Evolutionary conservation across 139 green algal species (phyloP).

Genomic region (Raphidocelis subcapitata): DNA sequence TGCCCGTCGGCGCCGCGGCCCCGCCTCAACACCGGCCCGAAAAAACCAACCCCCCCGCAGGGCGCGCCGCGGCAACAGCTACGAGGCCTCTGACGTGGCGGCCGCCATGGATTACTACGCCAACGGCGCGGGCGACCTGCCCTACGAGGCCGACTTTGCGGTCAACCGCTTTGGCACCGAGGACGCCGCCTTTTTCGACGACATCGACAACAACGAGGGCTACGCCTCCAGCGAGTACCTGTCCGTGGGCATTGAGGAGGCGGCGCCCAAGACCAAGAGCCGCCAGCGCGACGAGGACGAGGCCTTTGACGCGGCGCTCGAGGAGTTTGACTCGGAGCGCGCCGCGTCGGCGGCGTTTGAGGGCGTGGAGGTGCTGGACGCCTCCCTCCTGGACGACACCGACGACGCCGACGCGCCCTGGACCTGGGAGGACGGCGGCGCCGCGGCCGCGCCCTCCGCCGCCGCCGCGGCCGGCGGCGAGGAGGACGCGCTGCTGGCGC

Average conservation of each 20-base stretch:
- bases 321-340: background rate
- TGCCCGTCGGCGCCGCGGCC: too few relatives aligned
- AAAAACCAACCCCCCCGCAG: too few relatives aligned
- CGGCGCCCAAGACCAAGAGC: constrained; percentile 28
- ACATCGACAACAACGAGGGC: constrained; percentile 32
- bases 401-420: background rate
- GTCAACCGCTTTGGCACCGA: constrained; percentile 16
- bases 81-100: constrained; percentile 22
- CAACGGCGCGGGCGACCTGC: constrained; percentile 16
- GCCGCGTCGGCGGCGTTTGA: background rate
- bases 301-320: background rate
- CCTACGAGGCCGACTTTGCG: constrained; percentile 28
- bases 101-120: constrained; percentile 28
- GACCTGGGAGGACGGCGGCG: background rate
- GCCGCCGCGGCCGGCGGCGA: background rate
- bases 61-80: constrained; percentile 14
- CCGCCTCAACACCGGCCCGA: too few relatives aligned
- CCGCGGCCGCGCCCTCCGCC: background rate
- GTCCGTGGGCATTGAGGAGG: constrained; percentile 19
- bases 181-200: constrained; percentile 10
- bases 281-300: constrained; percentile 15
- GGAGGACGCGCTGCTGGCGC: background rate
- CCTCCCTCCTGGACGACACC: background rate
- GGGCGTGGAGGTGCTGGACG: too few relatives aligned
- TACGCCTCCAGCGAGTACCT: constrained; percentile 21